Percentiles rank a stretch among this genome's conserved stretches.
phyloP scores from a whole-genome alignment of 441 rosid genomes.

The Biscutella laevigata region DNA sequence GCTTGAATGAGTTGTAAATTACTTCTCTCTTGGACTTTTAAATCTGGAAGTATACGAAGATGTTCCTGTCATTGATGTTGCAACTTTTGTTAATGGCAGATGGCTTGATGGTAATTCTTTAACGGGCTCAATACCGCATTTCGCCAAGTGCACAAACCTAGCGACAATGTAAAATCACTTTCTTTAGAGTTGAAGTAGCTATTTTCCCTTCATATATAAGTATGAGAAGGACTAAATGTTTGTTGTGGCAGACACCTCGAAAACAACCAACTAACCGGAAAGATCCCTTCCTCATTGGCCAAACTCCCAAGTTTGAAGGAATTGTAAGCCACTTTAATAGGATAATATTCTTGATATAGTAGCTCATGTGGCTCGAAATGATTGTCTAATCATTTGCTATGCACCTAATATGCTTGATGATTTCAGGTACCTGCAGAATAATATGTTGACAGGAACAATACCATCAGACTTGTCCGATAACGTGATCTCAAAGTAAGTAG shows the following conservation, averaged over 20 bases:
- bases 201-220: slow-evolving; percentile 4
- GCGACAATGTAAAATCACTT: slow-evolving; percentile 51
- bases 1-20: slow-evolving; percentile 83
- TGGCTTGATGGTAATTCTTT: slow-evolving; percentile 85
- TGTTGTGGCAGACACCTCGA: slow-evolving; percentile 70
- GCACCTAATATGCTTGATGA: slow-evolving; percentile 20
- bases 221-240: slow-evolving; percentile 22
- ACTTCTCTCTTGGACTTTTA: background rate
- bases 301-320: slow-evolving; percentile 76
- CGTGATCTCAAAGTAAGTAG: slow-evolving; percentile 61
- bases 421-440: slow-evolving; percentile 80
- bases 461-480: slow-evolving; percentile 49
- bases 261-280: slow-evolving; percentile 76
- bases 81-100: slow-evolving; percentile 35
- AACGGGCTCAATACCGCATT: slow-evolving; percentile 83
- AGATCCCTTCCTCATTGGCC: slow-evolving; percentile 58
- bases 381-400: background rate
- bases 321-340: slow-evolving; percentile 52
- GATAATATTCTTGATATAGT: background rate
- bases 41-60: background rate
- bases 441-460: slow-evolving; percentile 61
- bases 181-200: background rate
- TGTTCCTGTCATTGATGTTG: background rate
- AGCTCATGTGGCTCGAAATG: background rate
- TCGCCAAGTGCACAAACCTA: slow-evolving; percentile 55